Evolutionary conservation across 2,329 filamentous ascomycete genomes (phyloP).

Genomic region (Aureobasidium zeae): DNA sequence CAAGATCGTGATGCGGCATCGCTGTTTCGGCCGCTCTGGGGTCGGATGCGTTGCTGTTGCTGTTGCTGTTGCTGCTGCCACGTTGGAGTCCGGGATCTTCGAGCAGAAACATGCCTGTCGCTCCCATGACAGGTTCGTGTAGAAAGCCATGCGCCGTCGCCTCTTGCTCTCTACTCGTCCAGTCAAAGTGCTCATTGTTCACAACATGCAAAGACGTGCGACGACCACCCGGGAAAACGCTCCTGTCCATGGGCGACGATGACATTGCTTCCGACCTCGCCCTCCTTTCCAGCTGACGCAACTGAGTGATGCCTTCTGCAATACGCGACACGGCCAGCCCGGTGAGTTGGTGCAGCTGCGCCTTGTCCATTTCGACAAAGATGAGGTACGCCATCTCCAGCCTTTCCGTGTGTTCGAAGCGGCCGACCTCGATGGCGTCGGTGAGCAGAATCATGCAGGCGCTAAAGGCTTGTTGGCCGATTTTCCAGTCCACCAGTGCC

Average conservation of each 20-base stretch:
- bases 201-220: too few species aligned
- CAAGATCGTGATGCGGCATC: too few species aligned
- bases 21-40: neutral
- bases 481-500: slow-evolving; percentile 40
- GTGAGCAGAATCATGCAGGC: slow-evolving; percentile 41
- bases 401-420: slow-evolving; percentile 30
- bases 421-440: slow-evolving; percentile 36
- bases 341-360: slow-evolving; percentile 38
- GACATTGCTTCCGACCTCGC: neutral
- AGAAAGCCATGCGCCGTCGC: slow-evolving; percentile 20
- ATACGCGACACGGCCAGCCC: slow-evolving; percentile 36
- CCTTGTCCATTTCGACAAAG: slow-evolving; percentile 35
- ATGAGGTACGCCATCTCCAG: slow-evolving; percentile 35
- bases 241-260: slow-evolving; percentile 1
- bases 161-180: slow-evolving; percentile 16
- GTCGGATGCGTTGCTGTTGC: too few species aligned
- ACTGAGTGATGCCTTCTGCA: slow-evolving; percentile 19
- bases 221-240: neutral
- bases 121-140: slow-evolving; percentile 37
- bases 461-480: slow-evolving; percentile 43
- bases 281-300: slow-evolving; percentile 16
- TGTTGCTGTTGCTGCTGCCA: too few species aligned
- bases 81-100: slow-evolving; percentile 40
- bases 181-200: neutral
- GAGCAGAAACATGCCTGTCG: slow-evolving; percentile 39